A percentile compares a stretch with the other conserved stretches of the same genome.
These are phyloP conservation scores for Saccharomyces paradoxus DNA, from an alignment of 805 yeast genomes.

Conservation along the genomic window DNA sequence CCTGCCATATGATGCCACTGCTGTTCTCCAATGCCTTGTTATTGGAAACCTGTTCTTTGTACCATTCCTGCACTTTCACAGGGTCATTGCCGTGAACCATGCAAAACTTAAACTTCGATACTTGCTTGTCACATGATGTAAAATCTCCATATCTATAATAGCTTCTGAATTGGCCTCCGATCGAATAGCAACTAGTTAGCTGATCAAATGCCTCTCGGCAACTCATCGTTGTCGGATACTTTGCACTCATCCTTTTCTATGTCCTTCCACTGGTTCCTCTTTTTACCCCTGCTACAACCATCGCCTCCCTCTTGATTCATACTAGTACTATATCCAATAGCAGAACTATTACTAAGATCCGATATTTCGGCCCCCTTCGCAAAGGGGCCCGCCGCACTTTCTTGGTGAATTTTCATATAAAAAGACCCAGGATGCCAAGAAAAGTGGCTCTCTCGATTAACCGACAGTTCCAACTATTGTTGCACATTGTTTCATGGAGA, in stretches of 20 bases:
- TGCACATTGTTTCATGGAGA: not conserved
- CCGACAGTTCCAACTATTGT: not conserved
- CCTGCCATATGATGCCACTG: constrained; percentile 81
- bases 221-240: constrained; percentile 44
- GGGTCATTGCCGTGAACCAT: constrained; percentile 46
- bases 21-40: constrained; percentile 60
- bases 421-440: not conserved
- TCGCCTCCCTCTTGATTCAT: not conserved
- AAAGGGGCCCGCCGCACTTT: not conserved
- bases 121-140: constrained; percentile 59
- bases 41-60: constrained; percentile 47
- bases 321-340: not conserved
- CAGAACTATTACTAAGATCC: not conserved
- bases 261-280: not conserved
- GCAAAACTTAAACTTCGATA: constrained; percentile 76
- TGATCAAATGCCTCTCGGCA: constrained; percentile 84
- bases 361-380: not conserved
- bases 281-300: not conserved
- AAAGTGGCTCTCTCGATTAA: not conserved
- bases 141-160: constrained; percentile 79
- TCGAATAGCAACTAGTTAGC: constrained; percentile 72
- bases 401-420: not conserved
- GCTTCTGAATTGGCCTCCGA: constrained; percentile 83
- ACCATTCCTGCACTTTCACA: constrained; percentile 62
- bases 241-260: constrained; percentile 8